Evolutionary conservation across 1,139 yeast species (phyloP).

Genomic region (Meyerozyma smithsonii): DNA sequence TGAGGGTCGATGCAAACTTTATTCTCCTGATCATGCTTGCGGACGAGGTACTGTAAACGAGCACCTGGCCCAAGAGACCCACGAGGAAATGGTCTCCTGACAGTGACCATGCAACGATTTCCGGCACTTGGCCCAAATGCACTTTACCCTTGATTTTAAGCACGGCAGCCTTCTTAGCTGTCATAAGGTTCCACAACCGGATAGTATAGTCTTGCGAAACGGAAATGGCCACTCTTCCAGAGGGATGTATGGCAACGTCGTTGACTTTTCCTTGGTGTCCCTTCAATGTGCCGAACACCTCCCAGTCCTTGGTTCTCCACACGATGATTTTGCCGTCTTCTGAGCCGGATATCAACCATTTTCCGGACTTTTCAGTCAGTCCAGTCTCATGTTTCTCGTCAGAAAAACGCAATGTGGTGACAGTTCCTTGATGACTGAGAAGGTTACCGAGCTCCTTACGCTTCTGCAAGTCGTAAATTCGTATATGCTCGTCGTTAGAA

Average conservation of each 20-base stretch:
- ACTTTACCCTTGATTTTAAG: conserved; percentile 68
- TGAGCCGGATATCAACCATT: conserved; percentile 87
- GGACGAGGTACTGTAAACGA: conserved; percentile 60
- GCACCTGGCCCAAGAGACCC: conserved; percentile 61
- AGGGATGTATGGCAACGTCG: conserved; percentile 85
- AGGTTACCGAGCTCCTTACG: conserved; percentile 91
- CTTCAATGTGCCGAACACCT: conserved; percentile 77
- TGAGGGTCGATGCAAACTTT: conserved; percentile 53
- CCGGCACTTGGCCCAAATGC: conserved; percentile 61
- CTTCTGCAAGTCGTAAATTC: conserved; percentile 89
- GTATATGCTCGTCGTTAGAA: conserved; percentile 91
- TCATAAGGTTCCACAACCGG: conserved; percentile 93
- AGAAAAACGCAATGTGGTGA: conserved; percentile 72
- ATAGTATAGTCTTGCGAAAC: conserved; percentile 83
- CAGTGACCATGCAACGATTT: conserved; percentile 58
- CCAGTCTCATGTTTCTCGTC: conserved; percentile 26
- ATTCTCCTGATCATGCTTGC: conserved; percentile 55
- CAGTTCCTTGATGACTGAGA: conserved; percentile 85
- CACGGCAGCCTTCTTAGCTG: conserved; percentile 90
- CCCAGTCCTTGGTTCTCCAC: conserved; percentile 99
- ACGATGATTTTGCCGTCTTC: conserved; percentile 87
- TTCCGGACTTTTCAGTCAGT: conserved; percentile 45
- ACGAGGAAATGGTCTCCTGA: conserved; percentile 70
- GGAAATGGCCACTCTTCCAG: conserved; percentile 88
- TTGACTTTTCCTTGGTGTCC: conserved; percentile 78